Conservation (phyloP, 768 basidiomycete genomes). For the Pulveroboletus ravenelii region DNA sequence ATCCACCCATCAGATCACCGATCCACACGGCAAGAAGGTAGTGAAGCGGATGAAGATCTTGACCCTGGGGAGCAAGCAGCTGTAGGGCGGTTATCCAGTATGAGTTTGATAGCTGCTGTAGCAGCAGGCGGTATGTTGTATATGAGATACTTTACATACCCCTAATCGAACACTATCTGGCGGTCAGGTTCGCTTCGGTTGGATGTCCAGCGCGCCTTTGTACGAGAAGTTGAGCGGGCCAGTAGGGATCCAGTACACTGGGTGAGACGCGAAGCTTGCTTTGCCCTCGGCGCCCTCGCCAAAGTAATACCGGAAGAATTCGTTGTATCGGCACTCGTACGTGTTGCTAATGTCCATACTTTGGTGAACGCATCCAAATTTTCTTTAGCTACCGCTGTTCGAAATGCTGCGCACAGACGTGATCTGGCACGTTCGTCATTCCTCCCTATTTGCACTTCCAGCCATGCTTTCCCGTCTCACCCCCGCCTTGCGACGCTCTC, state of each 20-base stretch:
- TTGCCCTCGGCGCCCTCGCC: slow-evolving; percentile 83
- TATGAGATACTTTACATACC: slow-evolving; percentile 3
- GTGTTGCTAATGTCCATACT: slow-evolving; percentile 20
- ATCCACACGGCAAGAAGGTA: slow-evolving; percentile 12
- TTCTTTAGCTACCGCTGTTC: slow-evolving; percentile 71
- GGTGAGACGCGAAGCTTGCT: slow-evolving; percentile 82
- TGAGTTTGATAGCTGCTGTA: slow-evolving; percentile 89
- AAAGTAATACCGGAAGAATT: slow-evolving; percentile 80
- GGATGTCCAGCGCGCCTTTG: slow-evolving; percentile 58
- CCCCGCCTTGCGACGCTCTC: slow-evolving; percentile 48
- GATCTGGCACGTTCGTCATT: slow-evolving; percentile 82
- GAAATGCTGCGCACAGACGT: slow-evolving; percentile 63
- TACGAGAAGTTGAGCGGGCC: slow-evolving; percentile 69
- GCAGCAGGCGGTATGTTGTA: slow-evolving; percentile 63
- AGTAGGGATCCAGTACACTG: slow-evolving; percentile 64
- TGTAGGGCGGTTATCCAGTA: slow-evolving; percentile 82
- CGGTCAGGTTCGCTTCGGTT: slow-evolving; percentile 49
- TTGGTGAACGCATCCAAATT: slow-evolving; percentile 3
- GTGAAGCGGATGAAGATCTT: slow-evolving; percentile 37
- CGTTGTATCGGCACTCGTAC: slow-evolving; percentile 57
- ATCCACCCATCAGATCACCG: slow-evolving; percentile 14
- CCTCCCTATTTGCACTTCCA: slow-evolving; percentile 81
- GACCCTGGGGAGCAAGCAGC: slow-evolving; percentile 65
- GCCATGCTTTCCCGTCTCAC: slow-evolving; percentile 68
- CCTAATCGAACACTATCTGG: slow-evolving; percentile 5